Percentiles rank a stretch among this genome's conserved stretches.
phyloP scores from a whole-genome alignment of 2,329 filamentous ascomycete genomes.

The Colletotrichum sp. region DNA sequence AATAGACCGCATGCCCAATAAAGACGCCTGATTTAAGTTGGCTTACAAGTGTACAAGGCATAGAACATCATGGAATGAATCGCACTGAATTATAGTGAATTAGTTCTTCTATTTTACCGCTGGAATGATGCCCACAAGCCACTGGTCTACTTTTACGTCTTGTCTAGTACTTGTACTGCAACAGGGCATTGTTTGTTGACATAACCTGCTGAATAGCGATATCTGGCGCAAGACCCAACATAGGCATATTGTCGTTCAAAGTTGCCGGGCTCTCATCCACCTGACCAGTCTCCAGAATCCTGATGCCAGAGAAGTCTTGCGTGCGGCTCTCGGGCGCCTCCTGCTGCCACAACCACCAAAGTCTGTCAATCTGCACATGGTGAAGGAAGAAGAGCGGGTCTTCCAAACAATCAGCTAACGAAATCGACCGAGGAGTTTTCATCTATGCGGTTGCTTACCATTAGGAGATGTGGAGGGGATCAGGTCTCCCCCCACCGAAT shows the following conservation, averaged over 20 bases:
- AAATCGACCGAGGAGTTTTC: background rate
- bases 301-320: slow-evolving; percentile 5
- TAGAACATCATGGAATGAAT: background rate
- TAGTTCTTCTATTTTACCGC: background rate
- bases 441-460: background rate
- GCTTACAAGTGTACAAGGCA: background rate
- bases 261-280: background rate
- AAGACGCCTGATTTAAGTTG: background rate
- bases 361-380: slow-evolving; percentile 23
- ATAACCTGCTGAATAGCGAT: slow-evolving; percentile 15
- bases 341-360: slow-evolving; percentile 26
- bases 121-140: too few relatives aligned
- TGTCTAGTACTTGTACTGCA: slow-evolving; percentile 20
- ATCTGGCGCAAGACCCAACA: slow-evolving; percentile 12
- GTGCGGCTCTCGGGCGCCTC: background rate
- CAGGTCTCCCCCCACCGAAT: slow-evolving; percentile 30
- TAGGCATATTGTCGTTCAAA: slow-evolving; percentile 17
- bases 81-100: background rate
- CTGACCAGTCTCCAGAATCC: background rate
- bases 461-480: slow-evolving; percentile 29
- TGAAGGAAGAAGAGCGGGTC: slow-evolving; percentile 27
- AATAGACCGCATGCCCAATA: accelerated
- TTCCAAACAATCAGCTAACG: background rate
- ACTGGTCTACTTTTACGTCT: too few relatives aligned
- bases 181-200: background rate